phyloP scores from a whole-genome alignment of 805 yeast genomes.

The Candida xyloterini region DNA sequence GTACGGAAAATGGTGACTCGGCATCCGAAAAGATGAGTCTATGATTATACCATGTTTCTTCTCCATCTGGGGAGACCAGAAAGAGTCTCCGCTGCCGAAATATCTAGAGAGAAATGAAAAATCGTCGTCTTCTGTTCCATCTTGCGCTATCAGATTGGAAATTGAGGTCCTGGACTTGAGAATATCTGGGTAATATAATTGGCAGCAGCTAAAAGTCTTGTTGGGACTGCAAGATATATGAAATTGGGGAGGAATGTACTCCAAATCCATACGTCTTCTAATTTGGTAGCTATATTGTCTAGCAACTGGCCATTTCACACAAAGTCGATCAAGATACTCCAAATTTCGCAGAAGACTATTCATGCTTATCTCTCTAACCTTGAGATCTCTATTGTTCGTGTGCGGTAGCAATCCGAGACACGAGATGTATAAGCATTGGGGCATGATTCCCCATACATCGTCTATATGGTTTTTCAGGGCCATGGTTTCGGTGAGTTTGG shows the following conservation, averaged over 20 bases:
- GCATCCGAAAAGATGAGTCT: background rate
- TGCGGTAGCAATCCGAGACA: slow-evolving; percentile 13
- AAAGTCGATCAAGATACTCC: slow-evolving; percentile 2
- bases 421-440: slow-evolving; percentile 8
- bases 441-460: slow-evolving; percentile 3
- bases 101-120: slow-evolving; percentile 1
- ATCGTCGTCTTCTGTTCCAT: slow-evolving; percentile 7
- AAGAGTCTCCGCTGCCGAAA: slow-evolving; percentile 2
- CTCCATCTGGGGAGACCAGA: slow-evolving; percentile 10
- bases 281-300: slow-evolving; percentile 7
- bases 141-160: slow-evolving; percentile 10
- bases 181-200: background rate
- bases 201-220: background rate
- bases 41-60: background rate
- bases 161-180: slow-evolving; percentile 13
- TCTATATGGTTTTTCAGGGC: slow-evolving; percentile 3
- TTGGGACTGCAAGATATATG: slow-evolving; percentile 1
- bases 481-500: slow-evolving; percentile 5
- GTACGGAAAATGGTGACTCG: background rate
- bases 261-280: slow-evolving; percentile 4
- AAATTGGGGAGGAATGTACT: background rate
- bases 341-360: slow-evolving; percentile 1
- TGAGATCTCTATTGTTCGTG: slow-evolving; percentile 5
- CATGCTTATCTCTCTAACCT: slow-evolving; percentile 2
- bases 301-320: slow-evolving; percentile 15